These are phyloP conservation scores for Debaryomyces sp. DNA, from an alignment of 1,139 yeast genomes.

Conservation along the genomic window DNA sequence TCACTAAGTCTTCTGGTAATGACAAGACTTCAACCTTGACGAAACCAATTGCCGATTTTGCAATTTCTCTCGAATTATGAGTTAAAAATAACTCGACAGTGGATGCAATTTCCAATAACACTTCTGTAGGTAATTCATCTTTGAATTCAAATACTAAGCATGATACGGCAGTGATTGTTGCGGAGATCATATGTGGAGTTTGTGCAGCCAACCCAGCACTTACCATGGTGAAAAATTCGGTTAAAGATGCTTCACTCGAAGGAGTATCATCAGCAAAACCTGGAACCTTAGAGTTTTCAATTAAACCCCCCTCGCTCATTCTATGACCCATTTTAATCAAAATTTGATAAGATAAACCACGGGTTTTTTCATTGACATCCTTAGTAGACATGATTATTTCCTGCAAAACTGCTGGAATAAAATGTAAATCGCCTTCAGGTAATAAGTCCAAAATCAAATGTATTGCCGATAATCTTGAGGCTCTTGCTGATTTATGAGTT, in stretches of 20 bases:
- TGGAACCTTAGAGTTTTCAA: slow-evolving; percentile 67
- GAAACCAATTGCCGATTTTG: slow-evolving; percentile 91
- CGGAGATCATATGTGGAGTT: slow-evolving; percentile 94
- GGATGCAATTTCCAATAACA: slow-evolving; percentile 74
- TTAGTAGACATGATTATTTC: slow-evolving; percentile 93
- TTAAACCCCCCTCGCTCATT: slow-evolving; percentile 72
- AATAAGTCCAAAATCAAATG: slow-evolving; percentile 59
- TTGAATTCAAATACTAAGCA: slow-evolving; percentile 88
- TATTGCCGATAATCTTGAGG: slow-evolving; percentile 76
- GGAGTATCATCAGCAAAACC: slow-evolving; percentile 67
- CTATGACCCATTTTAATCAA: slow-evolving; percentile 80
- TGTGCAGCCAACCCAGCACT: slow-evolving; percentile 96
- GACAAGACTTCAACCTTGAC: slow-evolving; percentile 88
- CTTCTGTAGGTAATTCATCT: slow-evolving; percentile 54
- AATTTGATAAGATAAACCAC: slow-evolving; percentile 77
- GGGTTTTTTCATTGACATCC: slow-evolving; percentile 88
- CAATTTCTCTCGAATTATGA: slow-evolving; percentile 90
- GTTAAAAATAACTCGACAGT: slow-evolving; percentile 90
- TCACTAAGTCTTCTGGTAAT: slow-evolving; percentile 78
- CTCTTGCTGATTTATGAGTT: slow-evolving; percentile 75
- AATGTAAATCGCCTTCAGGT: slow-evolving; percentile 65
- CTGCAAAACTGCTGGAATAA: slow-evolving; percentile 80
- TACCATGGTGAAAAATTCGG: slow-evolving; percentile 88
- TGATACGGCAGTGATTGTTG: slow-evolving; percentile 88
- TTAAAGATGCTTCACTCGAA: slow-evolving; percentile 65